A percentile compares a stretch with the other conserved stretches of the same genome.
Conservation (phyloP, 768 basidiomycete species). For the Leccinum ochraceum region DNA sequence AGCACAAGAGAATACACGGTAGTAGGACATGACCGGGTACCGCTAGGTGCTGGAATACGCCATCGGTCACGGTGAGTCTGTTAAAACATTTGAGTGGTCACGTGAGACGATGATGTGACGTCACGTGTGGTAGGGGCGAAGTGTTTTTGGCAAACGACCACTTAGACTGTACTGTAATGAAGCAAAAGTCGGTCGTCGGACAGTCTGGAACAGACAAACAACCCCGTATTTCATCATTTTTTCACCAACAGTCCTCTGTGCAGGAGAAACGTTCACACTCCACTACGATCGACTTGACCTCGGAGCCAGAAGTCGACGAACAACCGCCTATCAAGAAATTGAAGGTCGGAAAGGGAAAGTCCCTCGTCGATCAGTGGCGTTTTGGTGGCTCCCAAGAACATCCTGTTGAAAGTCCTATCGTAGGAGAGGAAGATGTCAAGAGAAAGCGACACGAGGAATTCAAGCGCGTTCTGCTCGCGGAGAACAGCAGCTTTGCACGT, state of each 20-base stretch:
- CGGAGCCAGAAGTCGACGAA: slow-evolving; percentile 33
- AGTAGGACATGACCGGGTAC: slow-evolving; percentile 8
- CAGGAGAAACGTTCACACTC: slow-evolving; percentile 33
- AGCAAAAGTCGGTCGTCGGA: slow-evolving; percentile 11
- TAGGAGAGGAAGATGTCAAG: slow-evolving; percentile 44
- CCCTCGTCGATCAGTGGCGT: slow-evolving; percentile 44
- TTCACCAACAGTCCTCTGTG: slow-evolving; percentile 25
- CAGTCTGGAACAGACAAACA: slow-evolving; percentile 27
- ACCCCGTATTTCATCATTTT: slow-evolving; percentile 45
- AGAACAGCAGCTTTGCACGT: slow-evolving; percentile 41
- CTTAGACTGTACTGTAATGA: slow-evolving; percentile 14
- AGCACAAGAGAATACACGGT: slow-evolving; percentile 8
- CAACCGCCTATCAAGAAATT: slow-evolving; percentile 32
- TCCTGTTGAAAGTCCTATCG: neutral
- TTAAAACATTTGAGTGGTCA: slow-evolving; percentile 17
- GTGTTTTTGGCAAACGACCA: neutral
- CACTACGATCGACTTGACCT: slow-evolving; percentile 56
- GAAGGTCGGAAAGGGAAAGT: slow-evolving; percentile 22
- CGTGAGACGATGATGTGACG: slow-evolving; percentile 26
- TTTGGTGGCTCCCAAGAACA: slow-evolving; percentile 35
- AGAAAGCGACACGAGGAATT: slow-evolving; percentile 48
- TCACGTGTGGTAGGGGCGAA: slow-evolving; percentile 19
- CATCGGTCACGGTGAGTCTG: neutral
- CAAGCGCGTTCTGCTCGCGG: slow-evolving; percentile 52
- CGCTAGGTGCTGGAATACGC: neutral